Percentiles rank a stretch among this genome's conserved stretches.
These are phyloP conservation scores for Alliaria petiolata DNA, from an alignment of 345 rosid species.

Conservation along the genomic window DNA sequence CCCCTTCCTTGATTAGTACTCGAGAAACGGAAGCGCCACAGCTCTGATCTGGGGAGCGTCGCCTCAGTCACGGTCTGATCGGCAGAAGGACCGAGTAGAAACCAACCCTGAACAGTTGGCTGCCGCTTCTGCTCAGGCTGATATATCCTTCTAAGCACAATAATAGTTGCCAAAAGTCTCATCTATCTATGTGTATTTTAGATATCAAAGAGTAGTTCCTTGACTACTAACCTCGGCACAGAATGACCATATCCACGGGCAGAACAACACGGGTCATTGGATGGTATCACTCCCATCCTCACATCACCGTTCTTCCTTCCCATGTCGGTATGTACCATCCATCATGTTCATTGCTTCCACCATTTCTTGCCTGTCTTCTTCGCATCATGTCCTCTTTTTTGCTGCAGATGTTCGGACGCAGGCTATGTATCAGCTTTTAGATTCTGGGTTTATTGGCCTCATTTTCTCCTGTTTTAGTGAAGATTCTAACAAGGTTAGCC, in stretches of 20 bases:
- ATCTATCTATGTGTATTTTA: neutral
- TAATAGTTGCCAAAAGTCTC: too few species aligned
- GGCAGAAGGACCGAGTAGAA: constrained; percentile 95
- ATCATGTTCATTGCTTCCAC: too few species aligned
- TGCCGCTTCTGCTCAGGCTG: constrained; percentile 98
- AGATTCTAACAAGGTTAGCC: constrained; percentile 81
- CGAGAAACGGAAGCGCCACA: constrained; percentile 66
- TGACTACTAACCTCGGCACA: constrained; percentile 51
- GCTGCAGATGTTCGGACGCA: constrained; percentile 94
- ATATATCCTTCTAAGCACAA: constrained; percentile 94
- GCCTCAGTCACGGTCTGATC: constrained; percentile 91
- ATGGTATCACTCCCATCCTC: constrained; percentile 99
- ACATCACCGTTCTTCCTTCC: constrained; percentile 95
- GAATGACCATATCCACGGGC: constrained; percentile 76
- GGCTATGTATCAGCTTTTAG: constrained; percentile 97
- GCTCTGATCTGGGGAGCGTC: constrained; percentile 98
- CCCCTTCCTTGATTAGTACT: constrained; percentile 62
- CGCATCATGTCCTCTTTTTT: neutral
- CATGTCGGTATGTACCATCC: constrained; percentile 99
- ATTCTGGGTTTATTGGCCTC: constrained; percentile 93
- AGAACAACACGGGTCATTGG: constrained; percentile 94
- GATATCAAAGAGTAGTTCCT: neutral
- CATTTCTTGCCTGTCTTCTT: neutral
- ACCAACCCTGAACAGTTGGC: constrained; percentile 98
- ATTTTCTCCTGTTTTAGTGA: constrained; percentile 95